Evolutionary conservation across 164 flowering plant genomes (phyloP).

Genomic region (Piper betle): DNA sequence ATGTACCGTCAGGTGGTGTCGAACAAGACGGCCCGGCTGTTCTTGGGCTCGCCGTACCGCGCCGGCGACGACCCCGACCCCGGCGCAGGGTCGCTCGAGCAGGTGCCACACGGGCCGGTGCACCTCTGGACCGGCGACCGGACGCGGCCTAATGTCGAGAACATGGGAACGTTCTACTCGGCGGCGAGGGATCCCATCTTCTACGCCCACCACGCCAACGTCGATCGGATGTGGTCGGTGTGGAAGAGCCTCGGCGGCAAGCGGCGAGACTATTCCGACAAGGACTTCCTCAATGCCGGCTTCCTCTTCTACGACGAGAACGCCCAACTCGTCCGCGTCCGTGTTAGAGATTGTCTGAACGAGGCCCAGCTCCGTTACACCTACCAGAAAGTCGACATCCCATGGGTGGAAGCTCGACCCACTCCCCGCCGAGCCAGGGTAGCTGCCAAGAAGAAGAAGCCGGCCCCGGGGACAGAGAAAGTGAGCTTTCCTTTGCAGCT

Average conservation of each 20-base stretch:
- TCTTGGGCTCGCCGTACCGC: slow-evolving; percentile 32
- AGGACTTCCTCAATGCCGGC: slow-evolving; percentile 18
- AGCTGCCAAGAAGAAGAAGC: slow-evolving; percentile 22
- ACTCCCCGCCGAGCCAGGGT: slow-evolving; percentile 9
- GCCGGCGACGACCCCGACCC: slow-evolving; percentile 28
- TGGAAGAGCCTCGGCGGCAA: slow-evolving; percentile 21
- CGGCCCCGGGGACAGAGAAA: slow-evolving; percentile 16
- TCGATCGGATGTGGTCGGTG: slow-evolving; percentile 21
- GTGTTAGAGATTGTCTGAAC: slow-evolving; percentile 30
- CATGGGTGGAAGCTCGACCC: slow-evolving; percentile 30
- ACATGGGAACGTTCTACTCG: slow-evolving; percentile 21
- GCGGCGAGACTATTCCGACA: slow-evolving; percentile 18
- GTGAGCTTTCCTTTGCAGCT: too few relatives aligned
- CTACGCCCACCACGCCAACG: slow-evolving; percentile 21
- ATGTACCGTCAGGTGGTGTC: slow-evolving; percentile 55
- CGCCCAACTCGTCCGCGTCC: slow-evolving; percentile 20
- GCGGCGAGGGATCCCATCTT: slow-evolving; percentile 15
- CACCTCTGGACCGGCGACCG: slow-evolving; percentile 36
- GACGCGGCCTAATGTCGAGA: slow-evolving; percentile 8
- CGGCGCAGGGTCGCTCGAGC: slow-evolving; percentile 33
- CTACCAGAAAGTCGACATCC: slow-evolving; percentile 38
- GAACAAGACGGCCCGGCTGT: slow-evolving; percentile 19
- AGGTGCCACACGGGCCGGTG: slow-evolving; percentile 28
- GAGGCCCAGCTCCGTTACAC: slow-evolving; percentile 20
- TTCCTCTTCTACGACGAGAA: slow-evolving; percentile 31